phyloP scores from a whole-genome alignment of 495 filamentous ascomycete species.

The Penicillium daleae region DNA sequence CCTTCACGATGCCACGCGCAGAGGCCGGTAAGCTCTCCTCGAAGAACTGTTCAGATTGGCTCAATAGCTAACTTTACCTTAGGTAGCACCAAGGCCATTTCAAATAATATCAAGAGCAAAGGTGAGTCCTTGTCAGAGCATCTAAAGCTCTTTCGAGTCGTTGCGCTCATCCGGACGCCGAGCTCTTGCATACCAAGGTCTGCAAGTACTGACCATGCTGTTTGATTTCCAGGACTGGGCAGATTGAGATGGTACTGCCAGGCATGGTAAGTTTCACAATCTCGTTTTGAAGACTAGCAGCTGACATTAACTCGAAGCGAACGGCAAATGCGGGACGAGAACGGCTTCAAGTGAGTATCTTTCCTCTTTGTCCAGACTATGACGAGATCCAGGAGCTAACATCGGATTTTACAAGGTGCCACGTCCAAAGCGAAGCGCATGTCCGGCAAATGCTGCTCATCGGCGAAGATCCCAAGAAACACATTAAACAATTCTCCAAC shows the following conservation, averaged over 20 bases:
- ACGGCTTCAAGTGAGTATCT: conserved; percentile 50
- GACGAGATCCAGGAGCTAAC: not conserved
- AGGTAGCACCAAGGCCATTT: conserved; percentile 77
- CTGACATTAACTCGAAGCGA: not conserved
- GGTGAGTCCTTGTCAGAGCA: conserved; percentile 1
- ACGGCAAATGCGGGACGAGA: conserved; percentile 53
- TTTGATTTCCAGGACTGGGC: conserved; percentile 69
- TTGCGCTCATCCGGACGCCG: not conserved
- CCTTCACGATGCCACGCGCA: conserved; percentile 83
- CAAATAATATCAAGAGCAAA: conserved; percentile 77
- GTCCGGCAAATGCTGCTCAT: conserved; percentile 84
- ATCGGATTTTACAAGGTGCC: conserved; percentile 39
- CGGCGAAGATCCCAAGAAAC: conserved; percentile 79
- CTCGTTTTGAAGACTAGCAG: not conserved
- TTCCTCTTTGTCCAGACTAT: not conserved
- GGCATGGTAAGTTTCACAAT: conserved; percentile 30
- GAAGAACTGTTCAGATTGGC: not conserved
- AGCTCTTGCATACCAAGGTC: not conserved
- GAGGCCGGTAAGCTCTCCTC: conserved; percentile 60
- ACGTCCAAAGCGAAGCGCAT: conserved; percentile 80
- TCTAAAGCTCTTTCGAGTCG: not conserved
- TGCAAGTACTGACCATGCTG: not conserved
- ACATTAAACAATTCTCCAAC: conserved; percentile 73
- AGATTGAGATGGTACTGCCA: conserved; percentile 79
- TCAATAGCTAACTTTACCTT: not conserved